Evolutionary conservation across 2,329 filamentous ascomycete species (phyloP), one percentile per base, ranked within the genome.

Genomic region (Trichoderma sp.): DNA sequence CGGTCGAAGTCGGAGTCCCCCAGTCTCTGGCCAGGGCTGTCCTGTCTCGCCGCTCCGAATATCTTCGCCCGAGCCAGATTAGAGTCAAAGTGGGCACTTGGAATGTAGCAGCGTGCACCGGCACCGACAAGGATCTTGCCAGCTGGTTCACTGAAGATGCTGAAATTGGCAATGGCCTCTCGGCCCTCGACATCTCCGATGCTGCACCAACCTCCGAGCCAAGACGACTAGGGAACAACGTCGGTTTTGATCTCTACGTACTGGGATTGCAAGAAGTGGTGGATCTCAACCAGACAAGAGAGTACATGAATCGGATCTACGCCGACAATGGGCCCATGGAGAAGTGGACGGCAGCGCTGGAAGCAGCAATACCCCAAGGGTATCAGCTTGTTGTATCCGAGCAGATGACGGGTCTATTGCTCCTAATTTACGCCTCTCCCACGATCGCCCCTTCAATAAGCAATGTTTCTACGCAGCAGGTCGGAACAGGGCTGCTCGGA

Each of bases 191-290:
- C 62, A 79, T 89, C 5, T 81, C 85, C 66, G 85, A 85, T 63
- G 81, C 83, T 4, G 82, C 83, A 4, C 81, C 85, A 29, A 77
- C 80, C 31, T 75, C 81, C 1, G 78, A 82, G 31, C 80, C 81
- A 0, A 79, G 87, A 33, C 85, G 85, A 6, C 78, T 93, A 1
- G 85, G 90, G 0, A 89, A 89, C 11, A 89, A 88, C 38, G 89
- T 92, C 27, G 91, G 95, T n/a, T 89, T 98, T 60, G 95, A 93
- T 1, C 89, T 99, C 18, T 99, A 98, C 81, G 94, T 95, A 0
- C 87, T 99, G 8, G 96, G 95, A 0, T 85, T 99, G 74, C 97
- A 99, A 82, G 97, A 99, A 84, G 91, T 98, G 31, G 93, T 98
- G 12, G 95, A 98, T 82, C 88, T 99, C 75, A 93, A 92, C 31